Conservation (phyloP, 805 yeast genomes). For the Yueomyces sp. region DNA sequence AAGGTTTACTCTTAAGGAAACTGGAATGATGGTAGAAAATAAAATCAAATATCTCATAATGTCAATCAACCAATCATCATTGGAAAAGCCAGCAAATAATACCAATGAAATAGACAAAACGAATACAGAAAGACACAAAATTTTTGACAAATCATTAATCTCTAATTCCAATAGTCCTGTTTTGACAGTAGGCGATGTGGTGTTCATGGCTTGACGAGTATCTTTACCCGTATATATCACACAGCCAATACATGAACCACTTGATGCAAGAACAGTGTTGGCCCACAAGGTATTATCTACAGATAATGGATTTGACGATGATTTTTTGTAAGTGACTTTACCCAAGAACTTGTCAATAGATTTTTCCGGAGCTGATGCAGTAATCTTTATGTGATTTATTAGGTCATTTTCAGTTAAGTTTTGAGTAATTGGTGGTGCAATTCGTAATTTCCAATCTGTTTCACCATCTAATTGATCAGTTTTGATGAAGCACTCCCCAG, state of each 20-base stretch:
- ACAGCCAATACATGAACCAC: slow-evolving; percentile 77
- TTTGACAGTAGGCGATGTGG: slow-evolving; percentile 76
- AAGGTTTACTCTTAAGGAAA: slow-evolving; percentile 81
- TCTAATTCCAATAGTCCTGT: slow-evolving; percentile 84
- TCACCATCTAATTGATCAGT: slow-evolving; percentile 99
- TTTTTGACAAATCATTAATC: slow-evolving; percentile 77
- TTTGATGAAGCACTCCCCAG: slow-evolving; percentile 85
- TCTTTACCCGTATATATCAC: slow-evolving; percentile 84
- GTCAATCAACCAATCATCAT: slow-evolving; percentile 73
- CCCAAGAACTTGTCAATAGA: slow-evolving; percentile 76
- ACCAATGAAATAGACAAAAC: slow-evolving; percentile 65
- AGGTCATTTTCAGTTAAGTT: slow-evolving; percentile 36
- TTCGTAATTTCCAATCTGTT: slow-evolving; percentile 93
- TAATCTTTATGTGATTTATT: slow-evolving; percentile 37
- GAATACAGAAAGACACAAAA: slow-evolving; percentile 79
- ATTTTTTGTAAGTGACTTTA: slow-evolving; percentile 44
- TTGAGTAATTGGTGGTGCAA: slow-evolving; percentile 69
- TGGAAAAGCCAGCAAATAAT: slow-evolving; percentile 60
- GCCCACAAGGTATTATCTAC: slow-evolving; percentile 97
- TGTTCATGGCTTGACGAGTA: slow-evolving; percentile 91
- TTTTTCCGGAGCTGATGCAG: slow-evolving; percentile 72
- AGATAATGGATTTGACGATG: slow-evolving; percentile 46
- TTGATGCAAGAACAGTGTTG: slow-evolving; percentile 85
- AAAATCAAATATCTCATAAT: slow-evolving; percentile 81
- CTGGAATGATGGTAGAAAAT: slow-evolving; percentile 93